A percentile compares a stretch with the other conserved stretches of the same genome.
Conservation (phyloP, 306 rosid species). For the Hippophae gyantsensis region DNA sequence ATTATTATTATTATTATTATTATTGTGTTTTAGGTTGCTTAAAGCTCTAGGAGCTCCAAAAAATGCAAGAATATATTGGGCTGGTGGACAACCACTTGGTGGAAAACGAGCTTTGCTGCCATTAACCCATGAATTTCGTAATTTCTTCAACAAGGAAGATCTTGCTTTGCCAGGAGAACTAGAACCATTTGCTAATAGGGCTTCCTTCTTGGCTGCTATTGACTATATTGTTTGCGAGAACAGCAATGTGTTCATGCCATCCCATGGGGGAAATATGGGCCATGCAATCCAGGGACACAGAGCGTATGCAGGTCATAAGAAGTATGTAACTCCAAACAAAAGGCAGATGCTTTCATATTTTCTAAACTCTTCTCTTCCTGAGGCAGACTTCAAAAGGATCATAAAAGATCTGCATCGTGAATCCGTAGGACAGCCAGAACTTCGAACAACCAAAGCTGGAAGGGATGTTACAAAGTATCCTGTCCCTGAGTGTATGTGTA, state of each 20-base stretch:
- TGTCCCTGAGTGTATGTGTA: constrained; percentile 81
- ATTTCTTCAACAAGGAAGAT: constrained; percentile 73
- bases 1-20: background rate
- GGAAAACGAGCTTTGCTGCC: constrained; percentile 85
- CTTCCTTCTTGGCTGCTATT: constrained; percentile 91
- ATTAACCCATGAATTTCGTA: constrained; percentile 45
- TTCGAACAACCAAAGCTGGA: constrained; percentile 41
- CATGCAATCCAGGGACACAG: constrained; percentile 90
- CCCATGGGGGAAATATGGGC: constrained; percentile 99
- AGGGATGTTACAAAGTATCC: constrained; percentile 95
- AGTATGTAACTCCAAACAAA: constrained; percentile 91
- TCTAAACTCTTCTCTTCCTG: constrained; percentile 54
- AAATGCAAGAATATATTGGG: constrained; percentile 77
- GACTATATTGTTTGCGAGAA: constrained; percentile 81
- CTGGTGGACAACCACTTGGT: constrained; percentile 89
- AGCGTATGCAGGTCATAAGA: constrained; percentile 84
- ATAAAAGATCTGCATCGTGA: constrained; percentile 62
- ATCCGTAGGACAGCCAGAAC: constrained; percentile 80
- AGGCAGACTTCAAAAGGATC: constrained; percentile 55
- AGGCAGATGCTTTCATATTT: constrained; percentile 82
- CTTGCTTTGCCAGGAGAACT: constrained; percentile 70
- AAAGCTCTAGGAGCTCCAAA: constrained; percentile 89
- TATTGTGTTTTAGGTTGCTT: constrained; percentile 54
- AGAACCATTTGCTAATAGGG: constrained; percentile 55
- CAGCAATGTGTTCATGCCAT: constrained; percentile 95